Percentiles rank a stretch among this genome's conserved stretches.
Conservation (phyloP, 192 early-diverging fungal species). For the Umbelopsis isabellina region DNA sequence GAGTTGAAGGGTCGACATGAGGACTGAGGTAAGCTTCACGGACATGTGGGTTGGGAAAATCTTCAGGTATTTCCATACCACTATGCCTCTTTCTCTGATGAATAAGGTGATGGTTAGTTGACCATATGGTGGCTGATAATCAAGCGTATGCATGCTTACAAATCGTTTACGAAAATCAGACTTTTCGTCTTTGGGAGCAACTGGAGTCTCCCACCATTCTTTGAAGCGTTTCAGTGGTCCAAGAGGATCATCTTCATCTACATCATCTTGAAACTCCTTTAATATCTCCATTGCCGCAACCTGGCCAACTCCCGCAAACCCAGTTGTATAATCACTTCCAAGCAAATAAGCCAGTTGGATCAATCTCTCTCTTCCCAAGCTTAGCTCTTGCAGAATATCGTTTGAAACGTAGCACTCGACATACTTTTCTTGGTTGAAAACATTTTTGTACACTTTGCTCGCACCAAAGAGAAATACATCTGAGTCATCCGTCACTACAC, state of each 20-base stretch:
- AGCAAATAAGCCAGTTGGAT: conserved; percentile 87
- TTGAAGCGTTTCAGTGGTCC: conserved; percentile 64
- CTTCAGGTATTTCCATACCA: conserved; percentile 67
- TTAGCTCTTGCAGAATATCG: conserved; percentile 69
- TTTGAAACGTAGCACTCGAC: conserved; percentile 81
- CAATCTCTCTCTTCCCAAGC: conserved; percentile 68
- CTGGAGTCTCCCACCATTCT: conserved; percentile 46
- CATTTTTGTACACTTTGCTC: conserved; percentile 81
- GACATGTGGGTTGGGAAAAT: conserved; percentile 82
- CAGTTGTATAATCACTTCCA: conserved; percentile 97
- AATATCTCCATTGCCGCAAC: conserved; percentile 91
- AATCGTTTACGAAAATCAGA: conserved; percentile 45
- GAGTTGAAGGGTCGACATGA: conserved; percentile 63
- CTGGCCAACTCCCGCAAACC: conserved; percentile 84
- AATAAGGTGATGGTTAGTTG: neutral
- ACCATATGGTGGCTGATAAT: neutral
- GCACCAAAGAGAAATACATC: conserved; percentile 97
- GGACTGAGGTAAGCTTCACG: conserved; percentile 82
- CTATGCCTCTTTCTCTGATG: conserved; percentile 63
- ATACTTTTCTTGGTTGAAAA: conserved; percentile 89
- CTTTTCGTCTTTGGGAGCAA: conserved; percentile 8
- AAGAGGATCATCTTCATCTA: conserved; percentile 43
- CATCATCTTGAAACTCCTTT: conserved; percentile 62
- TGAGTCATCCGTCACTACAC: conserved; percentile 95
- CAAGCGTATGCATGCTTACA: conserved; percentile 32